Conservation (phyloP, 2,329 filamentous ascomycete genomes). For the Exserohilum turcica region DNA sequence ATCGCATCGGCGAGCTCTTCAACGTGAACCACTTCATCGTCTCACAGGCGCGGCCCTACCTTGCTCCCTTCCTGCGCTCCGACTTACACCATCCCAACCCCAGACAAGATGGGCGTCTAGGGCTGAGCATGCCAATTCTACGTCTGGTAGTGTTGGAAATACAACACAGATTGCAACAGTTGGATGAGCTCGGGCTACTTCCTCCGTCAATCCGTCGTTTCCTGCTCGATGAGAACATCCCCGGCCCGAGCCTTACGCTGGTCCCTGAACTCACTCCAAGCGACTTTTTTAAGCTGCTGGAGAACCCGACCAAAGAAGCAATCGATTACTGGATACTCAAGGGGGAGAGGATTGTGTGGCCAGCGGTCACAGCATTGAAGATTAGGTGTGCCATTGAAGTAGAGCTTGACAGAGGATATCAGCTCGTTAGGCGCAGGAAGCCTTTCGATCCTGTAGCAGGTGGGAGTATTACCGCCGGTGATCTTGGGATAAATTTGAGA, state of each 20-base stretch:
- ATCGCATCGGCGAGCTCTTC: conserved; percentile 79
- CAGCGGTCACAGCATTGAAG: conserved; percentile 79
- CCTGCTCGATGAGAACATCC: conserved; percentile 80
- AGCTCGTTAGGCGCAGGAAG: conserved; percentile 68
- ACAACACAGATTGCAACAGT: conserved; percentile 78
- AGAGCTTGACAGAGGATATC: conserved; percentile 84
- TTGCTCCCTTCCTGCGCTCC: conserved; percentile 81
- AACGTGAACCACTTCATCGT: conserved; percentile 96
- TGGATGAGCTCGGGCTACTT: conserved; percentile 77
- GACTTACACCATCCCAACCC: conserved; percentile 76
- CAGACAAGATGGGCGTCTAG: conserved; percentile 62
- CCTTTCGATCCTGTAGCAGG: conserved; percentile 42
- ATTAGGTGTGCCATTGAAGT: conserved; percentile 85
- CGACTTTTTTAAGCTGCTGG: conserved; percentile 80
- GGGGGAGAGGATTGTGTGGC: conserved; percentile 90
- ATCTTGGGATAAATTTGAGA: conserved; percentile 18
- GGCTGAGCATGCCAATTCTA: conserved; percentile 62
- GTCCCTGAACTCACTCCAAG: conserved; percentile 75
- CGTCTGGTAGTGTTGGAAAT: conserved; percentile 76
- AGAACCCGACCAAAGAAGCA: conserved; percentile 76
- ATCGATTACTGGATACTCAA: conserved; percentile 84
- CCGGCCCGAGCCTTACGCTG: conserved; percentile 77
- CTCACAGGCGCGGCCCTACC: conserved; percentile 86
- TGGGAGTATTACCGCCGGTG: conserved; percentile 13
- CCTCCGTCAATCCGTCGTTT: conserved; percentile 73